Evolutionary conservation across 257 asterid genomes (phyloP).

Genomic region (Paraleonurus japonicus): DNA sequence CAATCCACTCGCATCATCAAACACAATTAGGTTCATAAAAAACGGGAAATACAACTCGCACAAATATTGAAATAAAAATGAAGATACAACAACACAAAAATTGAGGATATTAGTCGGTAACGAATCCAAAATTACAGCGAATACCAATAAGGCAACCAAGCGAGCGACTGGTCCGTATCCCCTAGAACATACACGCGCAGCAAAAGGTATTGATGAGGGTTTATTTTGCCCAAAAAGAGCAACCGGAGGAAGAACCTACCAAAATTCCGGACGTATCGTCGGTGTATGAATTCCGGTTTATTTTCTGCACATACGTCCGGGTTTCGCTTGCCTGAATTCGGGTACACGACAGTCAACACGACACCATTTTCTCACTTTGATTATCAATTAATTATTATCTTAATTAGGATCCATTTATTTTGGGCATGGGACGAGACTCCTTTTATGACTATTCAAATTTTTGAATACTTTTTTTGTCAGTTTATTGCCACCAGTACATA

Average conservation of each 20-base stretch:
- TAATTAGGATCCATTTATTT: too few relatives aligned
- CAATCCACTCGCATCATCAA: constrained; percentile 9
- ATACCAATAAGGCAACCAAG: neutral
- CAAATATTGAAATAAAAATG: neutral
- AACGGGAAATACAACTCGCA: neutral
- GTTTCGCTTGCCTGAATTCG: constrained; percentile 30
- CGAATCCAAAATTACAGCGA: constrained; percentile 23
- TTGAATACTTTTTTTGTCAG: too few relatives aligned
- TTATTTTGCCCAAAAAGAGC: constrained; percentile 25
- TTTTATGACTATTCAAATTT: too few relatives aligned
- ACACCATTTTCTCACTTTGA: neutral
- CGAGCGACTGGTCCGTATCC: constrained; percentile 18
- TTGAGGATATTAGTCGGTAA: too few relatives aligned
- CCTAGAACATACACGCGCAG: constrained; percentile 21
- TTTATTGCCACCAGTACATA: too few relatives aligned
- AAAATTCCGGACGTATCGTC: constrained; percentile 46
- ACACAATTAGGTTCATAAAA: neutral
- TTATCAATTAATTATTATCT: too few relatives aligned
- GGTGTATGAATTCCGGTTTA: constrained; percentile 37
- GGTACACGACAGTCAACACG: constrained; percentile 21
- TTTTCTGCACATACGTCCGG: constrained; percentile 40
- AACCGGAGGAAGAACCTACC: constrained; percentile 35
- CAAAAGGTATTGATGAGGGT: constrained; percentile 26
- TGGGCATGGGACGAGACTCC: too few relatives aligned
- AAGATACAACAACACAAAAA: neutral